These are phyloP conservation scores for Hanseniaspora guilliermondii DNA, from an alignment of 805 yeast species.

Conservation along the genomic window DNA sequence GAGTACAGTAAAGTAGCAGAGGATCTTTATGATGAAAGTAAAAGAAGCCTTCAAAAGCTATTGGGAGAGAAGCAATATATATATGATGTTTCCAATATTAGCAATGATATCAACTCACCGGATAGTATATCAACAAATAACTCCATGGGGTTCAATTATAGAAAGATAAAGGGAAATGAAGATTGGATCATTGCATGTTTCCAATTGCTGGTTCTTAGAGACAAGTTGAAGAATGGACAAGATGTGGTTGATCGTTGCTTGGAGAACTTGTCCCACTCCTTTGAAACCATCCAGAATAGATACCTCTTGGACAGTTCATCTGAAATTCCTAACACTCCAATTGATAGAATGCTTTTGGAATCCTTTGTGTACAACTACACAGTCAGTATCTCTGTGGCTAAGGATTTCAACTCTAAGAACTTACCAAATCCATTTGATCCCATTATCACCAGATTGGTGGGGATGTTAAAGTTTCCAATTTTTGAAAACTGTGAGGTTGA, in stretches of 20 bases:
- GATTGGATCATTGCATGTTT: constrained; percentile 20
- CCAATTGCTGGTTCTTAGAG: constrained; percentile 17
- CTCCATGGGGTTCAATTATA: constrained; percentile 10
- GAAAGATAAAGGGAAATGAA: constrained; percentile 17
- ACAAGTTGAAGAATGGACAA: constrained; percentile 18
- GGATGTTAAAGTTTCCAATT: constrained; percentile 19
- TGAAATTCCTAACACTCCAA: constrained; percentile 14
- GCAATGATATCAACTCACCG: neutral
- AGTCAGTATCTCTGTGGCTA: constrained; percentile 18
- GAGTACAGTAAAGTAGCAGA: constrained; percentile 17
- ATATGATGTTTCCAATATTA: neutral
- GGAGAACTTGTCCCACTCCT: constrained; percentile 18
- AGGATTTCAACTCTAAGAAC: constrained; percentile 13
- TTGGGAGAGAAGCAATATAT: constrained; percentile 3
- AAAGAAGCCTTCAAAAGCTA: constrained; percentile 12
- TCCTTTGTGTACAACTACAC: constrained; percentile 20
- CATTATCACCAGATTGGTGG: constrained; percentile 15
- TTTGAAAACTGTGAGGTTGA: constrained; percentile 23
- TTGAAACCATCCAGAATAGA: constrained; percentile 17
- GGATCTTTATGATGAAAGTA: constrained; percentile 17
- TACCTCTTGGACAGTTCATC: constrained; percentile 10
- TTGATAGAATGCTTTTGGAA: constrained; percentile 19
- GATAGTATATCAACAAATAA: constrained; percentile 7
- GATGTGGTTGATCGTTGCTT: constrained; percentile 19
- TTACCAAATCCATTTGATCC: constrained; percentile 19